Percentiles rank a stretch among this genome's conserved stretches.
Conservation (phyloP, 306 rosid species). For the Inga leiocalycina region DNA sequence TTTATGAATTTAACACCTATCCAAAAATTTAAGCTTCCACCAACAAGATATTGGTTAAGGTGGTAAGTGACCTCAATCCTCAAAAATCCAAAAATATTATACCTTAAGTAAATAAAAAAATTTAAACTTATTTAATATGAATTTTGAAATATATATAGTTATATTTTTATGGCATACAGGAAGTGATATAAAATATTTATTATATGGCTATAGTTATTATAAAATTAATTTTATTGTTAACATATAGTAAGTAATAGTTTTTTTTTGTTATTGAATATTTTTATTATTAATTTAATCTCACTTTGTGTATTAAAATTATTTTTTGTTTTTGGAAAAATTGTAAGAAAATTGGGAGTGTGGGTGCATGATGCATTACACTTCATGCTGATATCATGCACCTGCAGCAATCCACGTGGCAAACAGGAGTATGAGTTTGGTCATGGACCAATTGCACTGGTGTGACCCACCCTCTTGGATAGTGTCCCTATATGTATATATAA, state of each 20-base stretch:
- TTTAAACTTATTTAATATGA: background rate
- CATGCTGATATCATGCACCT: conserved; percentile 78
- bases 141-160: background rate
- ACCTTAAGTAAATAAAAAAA: too few species aligned
- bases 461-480: conserved; percentile 48
- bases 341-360: conserved; percentile 29
- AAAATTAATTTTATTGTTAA: background rate
- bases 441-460: conserved; percentile 50
- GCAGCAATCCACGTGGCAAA: conserved; percentile 60
- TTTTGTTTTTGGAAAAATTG: background rate
- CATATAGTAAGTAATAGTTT: background rate
- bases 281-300: background rate
- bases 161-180: background rate
- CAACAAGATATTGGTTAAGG: too few species aligned
- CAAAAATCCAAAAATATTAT: too few species aligned
- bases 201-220: background rate
- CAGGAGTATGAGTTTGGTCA: conserved; percentile 66
- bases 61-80: too few species aligned
- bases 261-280: background rate
- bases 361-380: conserved; percentile 64
- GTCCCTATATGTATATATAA: conserved; percentile 37
- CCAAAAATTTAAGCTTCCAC: background rate
- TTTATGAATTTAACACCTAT: background rate
- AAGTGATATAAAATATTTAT: background rate
- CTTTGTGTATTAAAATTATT: background rate